Conservation (phyloP, 164 flowering plant genomes). For the Houttuynia cordata region DNA sequence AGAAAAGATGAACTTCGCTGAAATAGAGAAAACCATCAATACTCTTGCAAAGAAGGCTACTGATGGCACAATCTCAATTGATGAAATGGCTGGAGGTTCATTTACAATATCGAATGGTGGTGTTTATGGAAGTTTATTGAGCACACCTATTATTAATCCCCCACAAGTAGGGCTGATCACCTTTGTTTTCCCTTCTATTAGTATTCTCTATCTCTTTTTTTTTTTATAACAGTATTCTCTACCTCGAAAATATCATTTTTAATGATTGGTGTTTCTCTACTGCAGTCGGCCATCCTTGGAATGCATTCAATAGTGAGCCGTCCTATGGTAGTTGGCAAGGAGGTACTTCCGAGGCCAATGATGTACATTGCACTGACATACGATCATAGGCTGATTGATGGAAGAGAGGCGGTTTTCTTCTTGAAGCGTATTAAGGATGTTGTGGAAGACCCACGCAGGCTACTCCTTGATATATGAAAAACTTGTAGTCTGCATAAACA, state of each 20-base stretch:
- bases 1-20: slow-evolving; percentile 84
- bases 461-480: slow-evolving; percentile 71
- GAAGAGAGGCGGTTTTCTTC: slow-evolving; percentile 97
- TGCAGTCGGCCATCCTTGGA: slow-evolving; percentile 90
- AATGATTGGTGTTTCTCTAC: neutral
- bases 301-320: slow-evolving; percentile 95
- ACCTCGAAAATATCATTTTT: no score
- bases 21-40: slow-evolving; percentile 80
- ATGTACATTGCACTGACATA: slow-evolving; percentile 95
- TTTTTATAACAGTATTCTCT: no score
- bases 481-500: neutral
- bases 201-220: neutral
- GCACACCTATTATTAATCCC: slow-evolving; percentile 97
- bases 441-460: slow-evolving; percentile 89
- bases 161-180: slow-evolving; percentile 59
- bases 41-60: slow-evolving; percentile 82
- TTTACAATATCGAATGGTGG: slow-evolving; percentile 98
- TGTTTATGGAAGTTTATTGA: slow-evolving; percentile 93
- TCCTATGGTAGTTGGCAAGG: slow-evolving; percentile 88
- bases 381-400: slow-evolving; percentile 92
- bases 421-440: slow-evolving; percentile 92
- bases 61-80: slow-evolving; percentile 84
- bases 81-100: slow-evolving; percentile 98
- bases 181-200: neutral
- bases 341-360: slow-evolving; percentile 83